phyloP scores from a whole-genome alignment of 23 red algal species.

The Gracilariopsis chorda region DNA sequence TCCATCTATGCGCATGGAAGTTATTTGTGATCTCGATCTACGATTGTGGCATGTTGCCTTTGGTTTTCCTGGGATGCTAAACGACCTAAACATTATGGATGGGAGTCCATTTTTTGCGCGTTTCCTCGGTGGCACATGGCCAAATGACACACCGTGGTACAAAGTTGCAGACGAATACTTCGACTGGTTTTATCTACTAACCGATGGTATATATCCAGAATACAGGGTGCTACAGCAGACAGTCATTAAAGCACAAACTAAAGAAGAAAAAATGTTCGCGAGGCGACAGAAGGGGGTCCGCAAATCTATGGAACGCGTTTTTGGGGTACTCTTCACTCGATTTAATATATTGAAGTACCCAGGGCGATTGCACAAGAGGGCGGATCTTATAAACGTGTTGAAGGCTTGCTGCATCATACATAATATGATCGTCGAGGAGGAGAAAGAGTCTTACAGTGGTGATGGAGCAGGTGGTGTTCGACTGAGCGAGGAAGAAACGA shows the following conservation, averaged over 20 bases:
- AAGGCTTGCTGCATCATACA: conserved; percentile 26
- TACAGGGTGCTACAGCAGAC: neutral
- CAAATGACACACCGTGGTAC: neutral
- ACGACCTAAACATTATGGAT: conserved; percentile 28
- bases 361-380: neutral
- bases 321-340: neutral
- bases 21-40: conserved; percentile 48
- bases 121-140: neutral
- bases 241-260: neutral
- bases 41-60: neutral
- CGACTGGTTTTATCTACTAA: conserved; percentile 1
- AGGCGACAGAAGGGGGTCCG: neutral
- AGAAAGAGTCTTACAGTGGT: neutral
- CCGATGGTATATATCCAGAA: conserved; percentile 18
- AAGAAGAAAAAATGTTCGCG: neutral
- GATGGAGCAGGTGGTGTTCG: neutral
- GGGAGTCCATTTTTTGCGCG: neutral
- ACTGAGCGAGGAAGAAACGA: neutral
- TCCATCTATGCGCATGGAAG: neutral
- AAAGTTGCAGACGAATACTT: neutral
- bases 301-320: neutral
- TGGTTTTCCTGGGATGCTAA: conserved; percentile 6
- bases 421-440: conserved; percentile 4
- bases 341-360: neutral
- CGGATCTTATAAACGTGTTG: neutral